Base-by-base conservation (phyloP, 768 basidiomycete species). In the Termitomyces sp. region DNA sequence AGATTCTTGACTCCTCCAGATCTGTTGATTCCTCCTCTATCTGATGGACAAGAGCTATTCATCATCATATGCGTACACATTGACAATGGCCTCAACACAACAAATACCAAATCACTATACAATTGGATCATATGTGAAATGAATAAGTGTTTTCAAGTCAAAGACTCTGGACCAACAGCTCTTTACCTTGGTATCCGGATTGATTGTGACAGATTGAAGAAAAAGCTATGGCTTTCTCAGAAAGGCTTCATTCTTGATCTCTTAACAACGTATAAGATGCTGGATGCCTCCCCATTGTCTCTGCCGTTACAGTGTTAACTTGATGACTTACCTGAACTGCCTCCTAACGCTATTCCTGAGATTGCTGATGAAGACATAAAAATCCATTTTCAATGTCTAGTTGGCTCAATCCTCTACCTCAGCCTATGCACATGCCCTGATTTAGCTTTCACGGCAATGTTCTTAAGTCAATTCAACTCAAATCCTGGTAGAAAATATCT, bases 371-470 rank as follows among this genome's bases (percentile, higher is more conserved):
- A 23, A 0, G 59, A 66, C 2, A 20, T 67, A 16, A 59, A 15
- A 18, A 38, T 41, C 0, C 49, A 57, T 1, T 71, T 60, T 38
- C 57, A 62, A 36, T 20, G 47, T 0, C 47, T 73, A 0, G 60
- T 71, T 0, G 68, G 67, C 3, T 64, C 48, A 1, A 33, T 72
- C 0, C 66, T 65, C 5, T 73, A 71, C 50, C 53, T 71, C 0
- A 58, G 71, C 2, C 50, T 71, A 2, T 63, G 62, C 7, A 72
- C 73, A 1, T 60, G 65, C 0, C 73, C 75, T 0, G 72, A 79
- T 39, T 62, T 77, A 11, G 59, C 70, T 0, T 71, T 59, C 42
- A 60, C 68, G 5, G 70, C 73, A 9, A 56, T 62, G 31, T 20
- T 48, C 0, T 66, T 77, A 1, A 60, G 70, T 0, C 68, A 69